These are phyloP conservation scores for Leccinellum luteum DNA, from an alignment of 768 basidiomycete genomes.

Conservation along the genomic window DNA sequence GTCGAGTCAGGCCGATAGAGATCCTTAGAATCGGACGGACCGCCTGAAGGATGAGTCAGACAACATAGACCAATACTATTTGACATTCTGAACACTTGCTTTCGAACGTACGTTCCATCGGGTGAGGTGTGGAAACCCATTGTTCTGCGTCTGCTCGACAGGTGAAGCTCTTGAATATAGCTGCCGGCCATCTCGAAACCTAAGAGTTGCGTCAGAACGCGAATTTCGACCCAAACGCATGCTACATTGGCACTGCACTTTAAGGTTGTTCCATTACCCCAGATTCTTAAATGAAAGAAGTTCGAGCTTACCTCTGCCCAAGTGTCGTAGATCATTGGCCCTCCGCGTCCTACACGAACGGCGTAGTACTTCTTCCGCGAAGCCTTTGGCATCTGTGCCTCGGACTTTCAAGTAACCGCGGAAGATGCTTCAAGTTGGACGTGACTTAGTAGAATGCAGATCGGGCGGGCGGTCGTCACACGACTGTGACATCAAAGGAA, in stretches of 20 bases:
- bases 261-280: neutral
- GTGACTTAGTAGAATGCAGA: neutral
- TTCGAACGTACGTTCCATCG: slow-evolving; percentile 17
- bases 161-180: slow-evolving; percentile 52
- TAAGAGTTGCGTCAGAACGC: slow-evolving; percentile 21
- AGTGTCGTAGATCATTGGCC: slow-evolving; percentile 51
- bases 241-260: slow-evolving; percentile 50
- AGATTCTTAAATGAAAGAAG: neutral
- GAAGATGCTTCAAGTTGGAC: neutral
- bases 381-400: slow-evolving; percentile 32
- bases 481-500: neutral
- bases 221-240: neutral
- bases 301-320: slow-evolving; percentile 56
- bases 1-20: neutral
- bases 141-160: slow-evolving; percentile 44
- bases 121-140: slow-evolving; percentile 38
- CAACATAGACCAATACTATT: neutral
- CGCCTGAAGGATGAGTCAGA: slow-evolving; percentile 9
- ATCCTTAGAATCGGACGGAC: neutral
- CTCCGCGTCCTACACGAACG: slow-evolving; percentile 54
- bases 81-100: neutral
- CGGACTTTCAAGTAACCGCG: neutral
- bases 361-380: slow-evolving; percentile 54
- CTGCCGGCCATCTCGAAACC: slow-evolving; percentile 53
- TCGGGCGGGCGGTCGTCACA: neutral